Evolutionary conservation across 169 alveolate species (phyloP).

Genomic region (Eimeria tenella): DNA sequence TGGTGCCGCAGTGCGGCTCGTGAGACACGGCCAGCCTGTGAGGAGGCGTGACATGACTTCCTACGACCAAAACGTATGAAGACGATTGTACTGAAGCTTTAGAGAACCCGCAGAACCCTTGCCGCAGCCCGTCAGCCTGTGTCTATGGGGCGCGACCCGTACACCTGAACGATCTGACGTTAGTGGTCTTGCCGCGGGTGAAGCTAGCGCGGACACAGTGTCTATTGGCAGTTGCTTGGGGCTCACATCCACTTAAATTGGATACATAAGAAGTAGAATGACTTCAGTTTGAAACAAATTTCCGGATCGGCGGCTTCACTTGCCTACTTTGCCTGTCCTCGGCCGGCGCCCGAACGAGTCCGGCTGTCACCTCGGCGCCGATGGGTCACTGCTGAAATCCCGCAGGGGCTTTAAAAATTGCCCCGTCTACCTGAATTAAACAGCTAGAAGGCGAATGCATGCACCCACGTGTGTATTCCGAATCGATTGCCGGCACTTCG

Average conservation of each 20-base stretch:
- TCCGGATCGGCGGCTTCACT: not conserved
- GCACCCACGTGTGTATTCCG: not conserved
- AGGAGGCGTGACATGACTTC: not conserved
- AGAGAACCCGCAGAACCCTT: slow-evolving; percentile 1
- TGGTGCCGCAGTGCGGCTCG: not conserved
- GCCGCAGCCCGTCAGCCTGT: slow-evolving; percentile 18
- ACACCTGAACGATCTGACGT: not conserved
- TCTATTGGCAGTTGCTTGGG: not conserved
- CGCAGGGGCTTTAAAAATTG: not conserved
- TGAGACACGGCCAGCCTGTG: slow-evolving; percentile 27
- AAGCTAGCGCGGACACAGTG: not conserved
- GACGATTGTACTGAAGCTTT: not conserved
- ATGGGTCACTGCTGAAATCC: not conserved
- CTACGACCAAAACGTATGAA: not conserved
- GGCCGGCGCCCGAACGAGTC: not conserved
- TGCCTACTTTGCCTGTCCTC: not conserved
- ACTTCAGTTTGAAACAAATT: not conserved
- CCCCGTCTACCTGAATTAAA: slow-evolving; percentile 14
- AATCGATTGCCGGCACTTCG: slow-evolving; percentile 7
- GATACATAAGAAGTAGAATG: not conserved
- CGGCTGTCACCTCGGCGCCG: not conserved
- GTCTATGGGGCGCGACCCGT: not conserved
- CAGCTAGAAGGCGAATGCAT: slow-evolving; percentile 8
- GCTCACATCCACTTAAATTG: not conserved
- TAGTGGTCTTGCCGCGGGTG: not conserved